Conservation (phyloP, 306 rosid genomes). For the Heteromeles arbutifolia region DNA sequence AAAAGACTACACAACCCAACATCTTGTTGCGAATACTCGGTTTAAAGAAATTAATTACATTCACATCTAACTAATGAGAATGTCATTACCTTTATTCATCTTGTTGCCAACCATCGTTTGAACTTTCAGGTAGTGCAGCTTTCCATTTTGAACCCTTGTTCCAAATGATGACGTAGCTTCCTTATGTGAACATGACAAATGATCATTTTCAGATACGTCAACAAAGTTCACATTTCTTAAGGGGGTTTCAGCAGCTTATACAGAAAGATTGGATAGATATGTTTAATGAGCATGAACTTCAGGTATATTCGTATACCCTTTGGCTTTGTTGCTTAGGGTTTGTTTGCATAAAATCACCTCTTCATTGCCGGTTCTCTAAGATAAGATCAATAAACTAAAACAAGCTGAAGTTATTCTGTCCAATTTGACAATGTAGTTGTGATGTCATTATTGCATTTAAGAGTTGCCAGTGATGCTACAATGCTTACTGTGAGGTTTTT, state of each 20-base stretch:
- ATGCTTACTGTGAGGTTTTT: not conserved
- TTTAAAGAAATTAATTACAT: not conserved
- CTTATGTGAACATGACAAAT: not conserved
- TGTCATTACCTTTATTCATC: slow-evolving; percentile 92
- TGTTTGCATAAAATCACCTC: not conserved
- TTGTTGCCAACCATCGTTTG: slow-evolving; percentile 95
- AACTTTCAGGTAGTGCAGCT: slow-evolving; percentile 69
- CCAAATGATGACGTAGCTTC: not conserved
- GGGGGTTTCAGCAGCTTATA: slow-evolving; percentile 96
- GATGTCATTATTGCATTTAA: not conserved
- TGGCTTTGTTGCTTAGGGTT: not conserved
- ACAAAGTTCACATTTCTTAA: slow-evolving; percentile 94
- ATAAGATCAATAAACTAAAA: not conserved
- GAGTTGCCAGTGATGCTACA: not conserved
- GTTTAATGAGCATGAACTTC: slow-evolving; percentile 98
- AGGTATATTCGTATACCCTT: slow-evolving; percentile 46
- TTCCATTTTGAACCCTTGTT: slow-evolving; percentile 12
- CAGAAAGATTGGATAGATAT: slow-evolving; percentile 97
- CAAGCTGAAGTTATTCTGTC: not conserved
- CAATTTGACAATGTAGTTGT: not conserved
- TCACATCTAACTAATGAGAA: slow-evolving; percentile 40
- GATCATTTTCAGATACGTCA: slow-evolving; percentile 67
- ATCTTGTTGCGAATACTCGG: not conserved
- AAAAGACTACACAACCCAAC: not conserved
- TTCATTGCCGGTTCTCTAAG: not conserved